These are phyloP conservation scores for Vinca minor DNA, from an alignment of 257 asterid species.

Conservation along the genomic window DNA sequence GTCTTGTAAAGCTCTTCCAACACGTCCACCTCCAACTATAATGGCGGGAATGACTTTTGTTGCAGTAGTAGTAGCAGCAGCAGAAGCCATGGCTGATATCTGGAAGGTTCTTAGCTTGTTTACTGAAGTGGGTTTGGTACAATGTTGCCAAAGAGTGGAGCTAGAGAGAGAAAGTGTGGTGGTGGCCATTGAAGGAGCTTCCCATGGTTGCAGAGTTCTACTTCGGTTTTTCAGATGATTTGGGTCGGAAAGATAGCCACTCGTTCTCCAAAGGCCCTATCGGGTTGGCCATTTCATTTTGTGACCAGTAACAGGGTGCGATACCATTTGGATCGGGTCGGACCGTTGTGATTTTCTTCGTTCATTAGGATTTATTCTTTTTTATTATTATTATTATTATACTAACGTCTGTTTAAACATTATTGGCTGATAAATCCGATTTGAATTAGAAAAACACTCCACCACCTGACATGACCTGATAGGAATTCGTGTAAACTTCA, in stretches of 20 bases:
- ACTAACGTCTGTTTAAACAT: too few relatives aligned
- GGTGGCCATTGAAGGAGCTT: conserved; percentile 20
- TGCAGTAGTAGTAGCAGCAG: conserved; percentile 35
- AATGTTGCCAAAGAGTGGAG: conserved; percentile 33
- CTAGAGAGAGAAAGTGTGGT: conserved; percentile 41
- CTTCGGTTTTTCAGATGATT: conserved; percentile 20
- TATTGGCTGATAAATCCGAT: too few relatives aligned
- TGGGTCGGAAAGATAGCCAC: conserved; percentile 59
- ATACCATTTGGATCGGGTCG: too few relatives aligned
- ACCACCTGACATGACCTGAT: too few relatives aligned
- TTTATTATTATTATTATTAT: too few relatives aligned
- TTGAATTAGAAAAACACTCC: too few relatives aligned
- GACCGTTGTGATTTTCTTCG: too few relatives aligned
- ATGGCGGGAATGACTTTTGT: conserved; percentile 65
- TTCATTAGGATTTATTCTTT: too few relatives aligned
- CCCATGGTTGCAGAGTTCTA: conserved; percentile 29
- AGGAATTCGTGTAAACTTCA: too few relatives aligned
- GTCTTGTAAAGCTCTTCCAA: conserved; percentile 76
- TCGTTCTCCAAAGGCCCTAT: conserved; percentile 24
- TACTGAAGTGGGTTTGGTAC: conserved; percentile 33
- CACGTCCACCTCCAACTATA: conserved; percentile 97
- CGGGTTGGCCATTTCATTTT: not conserved
- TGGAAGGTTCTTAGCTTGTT: conserved; percentile 15
- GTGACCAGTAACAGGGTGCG: too few relatives aligned
- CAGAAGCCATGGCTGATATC: conserved; percentile 32